Base-by-base conservation (phyloP, 495 filamentous ascomycete genomes). In the Thermochaetoides thermophila region DNA sequence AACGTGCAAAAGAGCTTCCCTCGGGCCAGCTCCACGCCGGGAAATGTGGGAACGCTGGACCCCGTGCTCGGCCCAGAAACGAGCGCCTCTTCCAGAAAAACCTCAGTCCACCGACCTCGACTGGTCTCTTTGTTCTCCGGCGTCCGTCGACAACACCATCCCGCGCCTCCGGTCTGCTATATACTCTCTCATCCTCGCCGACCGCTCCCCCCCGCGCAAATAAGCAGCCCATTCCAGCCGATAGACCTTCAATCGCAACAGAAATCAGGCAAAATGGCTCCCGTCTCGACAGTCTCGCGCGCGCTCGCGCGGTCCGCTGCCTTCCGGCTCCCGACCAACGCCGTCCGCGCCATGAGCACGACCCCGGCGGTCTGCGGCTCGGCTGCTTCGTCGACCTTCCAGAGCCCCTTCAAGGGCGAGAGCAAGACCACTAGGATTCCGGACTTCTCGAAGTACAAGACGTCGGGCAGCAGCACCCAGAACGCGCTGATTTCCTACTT, bases 401-500 rank as follows among this genome's bases (percentile, higher is more conserved):
- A 64, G 34, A 65, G 62, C 45, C 69, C 73, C 38, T 81, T 79
- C 70, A 66, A 73, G 54, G 66, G 64, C 57, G 69, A 72, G 37
- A 56, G 66, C 62, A 56, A 50, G 40, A 57, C 46, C 38, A 57
- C 42, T 52, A 81, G 81, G 56, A 74, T 96, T 49, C 91, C 91
- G 39, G 78, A 81, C 61, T 99, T 92, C 60, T 66, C 68, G 55
- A 78, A 87, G 54, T 99, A 99, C 65, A 63, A 71, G 64, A 73
- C 70, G 57, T 77, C 74, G 53, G 63, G 57, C 40, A 52, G 60
- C 34, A 53, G 71, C 35, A 69, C 65, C 49, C 59, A 63, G 38
- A 93, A 94, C 62, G 74, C 81, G 63, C 68, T 92, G 45, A 92
- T 93, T 63, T 71, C 72, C 46, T 99, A 99, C 72, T 99, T 96